phyloP scores from a whole-genome alignment of 2,329 filamentous ascomycete genomes.

The Pseudogymnoascus sp. region DNA sequence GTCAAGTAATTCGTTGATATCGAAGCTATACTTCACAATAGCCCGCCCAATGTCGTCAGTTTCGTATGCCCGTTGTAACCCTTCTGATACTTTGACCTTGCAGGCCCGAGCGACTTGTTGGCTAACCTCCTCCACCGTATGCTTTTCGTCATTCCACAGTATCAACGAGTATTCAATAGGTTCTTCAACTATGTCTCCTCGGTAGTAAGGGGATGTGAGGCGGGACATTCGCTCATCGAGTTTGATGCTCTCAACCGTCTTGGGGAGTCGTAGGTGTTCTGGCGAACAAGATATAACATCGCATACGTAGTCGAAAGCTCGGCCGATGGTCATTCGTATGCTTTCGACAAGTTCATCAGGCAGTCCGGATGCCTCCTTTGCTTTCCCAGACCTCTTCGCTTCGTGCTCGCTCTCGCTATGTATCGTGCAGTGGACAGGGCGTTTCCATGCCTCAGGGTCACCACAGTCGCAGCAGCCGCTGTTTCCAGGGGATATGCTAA shows the following conservation, averaged over 20 bases:
- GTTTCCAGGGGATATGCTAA: constrained; percentile 81
- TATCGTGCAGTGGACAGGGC: constrained; percentile 85
- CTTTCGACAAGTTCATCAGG: constrained; percentile 68
- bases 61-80: constrained; percentile 70
- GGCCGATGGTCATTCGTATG: constrained; percentile 78
- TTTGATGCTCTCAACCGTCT: constrained; percentile 72
- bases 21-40: constrained; percentile 67
- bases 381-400: constrained; percentile 51
- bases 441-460: constrained; percentile 87
- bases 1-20: constrained; percentile 63
- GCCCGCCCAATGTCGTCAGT: constrained; percentile 83
- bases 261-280: constrained; percentile 81
- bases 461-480: constrained; percentile 97
- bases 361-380: constrained; percentile 49
- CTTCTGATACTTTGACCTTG: constrained; percentile 60
- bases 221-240: constrained; percentile 76
- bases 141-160: constrained; percentile 98
- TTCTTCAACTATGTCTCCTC: constrained; percentile 52
- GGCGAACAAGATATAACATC: constrained; percentile 97
- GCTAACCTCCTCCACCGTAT: constrained; percentile 84
- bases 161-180: constrained; percentile 74
- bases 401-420: constrained; percentile 56
- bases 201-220: constrained; percentile 67
- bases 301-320: constrained; percentile 87
- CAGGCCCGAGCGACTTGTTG: constrained; percentile 89